These are phyloP conservation scores for Chaetomium fimeti DNA, from an alignment of 495 filamentous ascomycete genomes.

Conservation along the genomic window DNA sequence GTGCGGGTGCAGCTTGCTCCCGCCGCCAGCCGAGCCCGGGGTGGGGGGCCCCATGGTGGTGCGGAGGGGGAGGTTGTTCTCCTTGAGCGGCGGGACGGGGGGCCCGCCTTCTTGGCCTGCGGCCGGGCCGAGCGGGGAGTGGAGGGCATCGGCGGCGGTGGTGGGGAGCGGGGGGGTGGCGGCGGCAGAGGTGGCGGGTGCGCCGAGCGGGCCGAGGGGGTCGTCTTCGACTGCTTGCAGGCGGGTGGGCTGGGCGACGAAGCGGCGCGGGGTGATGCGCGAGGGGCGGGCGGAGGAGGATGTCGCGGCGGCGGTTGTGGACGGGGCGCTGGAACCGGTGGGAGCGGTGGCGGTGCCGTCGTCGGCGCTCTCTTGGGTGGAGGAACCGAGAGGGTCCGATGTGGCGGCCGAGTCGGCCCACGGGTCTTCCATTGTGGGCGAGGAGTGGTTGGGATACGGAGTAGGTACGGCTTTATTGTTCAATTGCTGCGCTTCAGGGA, in stretches of 20 bases:
- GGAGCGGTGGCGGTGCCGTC: slow-evolving; percentile 7
- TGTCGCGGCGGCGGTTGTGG: slow-evolving; percentile 14
- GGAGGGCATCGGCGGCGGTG: slow-evolving; percentile 41
- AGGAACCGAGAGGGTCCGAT: slow-evolving; percentile 20
- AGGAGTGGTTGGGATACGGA: neutral
- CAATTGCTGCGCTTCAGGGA: neutral
- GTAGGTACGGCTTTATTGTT: neutral
- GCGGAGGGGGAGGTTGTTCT: slow-evolving; percentile 56
- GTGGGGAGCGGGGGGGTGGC: no score
- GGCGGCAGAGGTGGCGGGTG: slow-evolving; percentile 38
- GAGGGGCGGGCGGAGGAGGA: slow-evolving; percentile 43
- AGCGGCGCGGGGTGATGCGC: slow-evolving; percentile 61
- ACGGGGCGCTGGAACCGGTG: slow-evolving; percentile 6
- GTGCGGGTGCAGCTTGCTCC: slow-evolving; percentile 48
- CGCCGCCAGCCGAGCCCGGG: slow-evolving; percentile 10
- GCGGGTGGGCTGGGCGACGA: slow-evolving; percentile 76
- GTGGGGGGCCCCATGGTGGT: slow-evolving; percentile 45
- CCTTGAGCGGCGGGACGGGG: slow-evolving; percentile 82
- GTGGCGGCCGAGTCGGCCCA: slow-evolving; percentile 37
- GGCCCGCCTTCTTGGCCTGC: slow-evolving; percentile 41
- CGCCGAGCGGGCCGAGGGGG: slow-evolving; percentile 87
- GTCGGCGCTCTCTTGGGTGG: slow-evolving; percentile 22
- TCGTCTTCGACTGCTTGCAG: slow-evolving; percentile 84
- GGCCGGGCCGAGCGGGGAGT: slow-evolving; percentile 20
- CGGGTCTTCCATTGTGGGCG: slow-evolving; percentile 38